These are phyloP conservation scores for Torulaspora globosa DNA, from an alignment of 1,139 yeast genomes.

Conservation along the genomic window DNA sequence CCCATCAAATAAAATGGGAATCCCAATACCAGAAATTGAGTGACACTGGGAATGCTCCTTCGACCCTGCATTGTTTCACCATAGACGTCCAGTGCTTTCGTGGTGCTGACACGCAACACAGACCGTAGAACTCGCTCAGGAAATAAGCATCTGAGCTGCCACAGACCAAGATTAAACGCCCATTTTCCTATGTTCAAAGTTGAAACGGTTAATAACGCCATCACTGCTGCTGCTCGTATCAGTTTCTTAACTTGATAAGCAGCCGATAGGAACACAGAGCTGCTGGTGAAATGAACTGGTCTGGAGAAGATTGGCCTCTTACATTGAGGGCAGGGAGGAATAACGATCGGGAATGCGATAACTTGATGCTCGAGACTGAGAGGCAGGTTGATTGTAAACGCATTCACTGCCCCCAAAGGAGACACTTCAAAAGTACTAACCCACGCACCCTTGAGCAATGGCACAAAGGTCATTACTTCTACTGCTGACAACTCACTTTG, in stretches of 20 bases:
- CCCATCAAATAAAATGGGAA: conserved; percentile 19
- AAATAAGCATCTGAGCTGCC: conserved; percentile 22
- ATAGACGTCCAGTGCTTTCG: conserved; percentile 24
- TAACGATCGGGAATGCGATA: conserved; percentile 17
- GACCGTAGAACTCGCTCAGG: conserved; percentile 37
- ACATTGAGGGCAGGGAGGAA: conserved; percentile 24
- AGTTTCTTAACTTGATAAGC: conserved; percentile 8
- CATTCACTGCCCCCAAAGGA: conserved; percentile 6
- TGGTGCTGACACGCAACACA: conserved; percentile 37
- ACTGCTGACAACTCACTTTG: conserved; percentile 17
- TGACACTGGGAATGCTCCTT: conserved; percentile 22
- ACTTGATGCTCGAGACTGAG: conserved; percentile 3
- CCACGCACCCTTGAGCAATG: conserved; percentile 17
- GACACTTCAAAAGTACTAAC: conserved; percentile 10
- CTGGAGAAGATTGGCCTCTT: conserved; percentile 15
- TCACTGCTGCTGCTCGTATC: conserved; percentile 15
- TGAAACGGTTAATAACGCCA: conserved; percentile 12
- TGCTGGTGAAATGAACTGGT: conserved; percentile 12
- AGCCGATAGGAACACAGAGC: conserved; percentile 9
- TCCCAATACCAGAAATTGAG: conserved; percentile 17
- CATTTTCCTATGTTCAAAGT: conserved; percentile 19
- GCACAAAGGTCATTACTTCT: conserved; percentile 18
- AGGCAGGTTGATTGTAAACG: conserved; percentile 6
- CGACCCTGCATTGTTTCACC: conserved; percentile 20
- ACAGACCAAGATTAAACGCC: conserved; percentile 22